phyloP scores from a whole-genome alignment of 768 basidiomycete genomes.

The Filobasidium wieringae region DNA sequence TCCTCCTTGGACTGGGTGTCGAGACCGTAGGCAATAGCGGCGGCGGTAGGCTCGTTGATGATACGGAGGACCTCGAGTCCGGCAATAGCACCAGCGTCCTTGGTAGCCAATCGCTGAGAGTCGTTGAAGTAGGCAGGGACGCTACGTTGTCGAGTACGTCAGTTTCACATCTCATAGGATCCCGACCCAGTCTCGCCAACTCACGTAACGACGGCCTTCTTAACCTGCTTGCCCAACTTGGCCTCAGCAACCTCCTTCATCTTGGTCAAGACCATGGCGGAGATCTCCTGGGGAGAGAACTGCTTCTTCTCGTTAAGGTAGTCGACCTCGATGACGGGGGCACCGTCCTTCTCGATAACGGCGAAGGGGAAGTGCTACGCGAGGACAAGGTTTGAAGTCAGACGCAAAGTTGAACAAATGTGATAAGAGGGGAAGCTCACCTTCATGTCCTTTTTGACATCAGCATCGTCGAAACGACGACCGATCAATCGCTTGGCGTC shows the following conservation, averaged over 20 bases:
- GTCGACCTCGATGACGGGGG: slow-evolving; percentile 84
- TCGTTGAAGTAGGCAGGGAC: slow-evolving; percentile 99
- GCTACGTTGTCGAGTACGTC: slow-evolving; percentile 21
- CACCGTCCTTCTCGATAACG: slow-evolving; percentile 92
- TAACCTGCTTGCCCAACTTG: slow-evolving; percentile 94
- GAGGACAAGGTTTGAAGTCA: too few relatives aligned
- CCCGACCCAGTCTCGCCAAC: slow-evolving; percentile 32
- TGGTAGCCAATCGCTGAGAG: slow-evolving; percentile 97
- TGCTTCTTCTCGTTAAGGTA: slow-evolving; percentile 91
- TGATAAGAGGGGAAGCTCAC: too few relatives aligned
- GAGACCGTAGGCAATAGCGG: slow-evolving; percentile 91
- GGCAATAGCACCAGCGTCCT: slow-evolving; percentile 95
- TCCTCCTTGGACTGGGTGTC: slow-evolving; percentile 89
- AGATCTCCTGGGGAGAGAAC: slow-evolving; percentile 97
- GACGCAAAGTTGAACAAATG: too few relatives aligned
- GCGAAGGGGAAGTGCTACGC: slow-evolving; percentile 84
- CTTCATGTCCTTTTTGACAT: slow-evolving; percentile 47
- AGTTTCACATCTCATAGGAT: slow-evolving; percentile 4
- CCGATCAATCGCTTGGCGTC: slow-evolving; percentile 99
- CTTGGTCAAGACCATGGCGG: slow-evolving; percentile 98
- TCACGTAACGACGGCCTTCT: slow-evolving; percentile 97
- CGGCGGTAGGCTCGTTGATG: slow-evolving; percentile 99
- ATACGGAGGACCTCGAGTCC: slow-evolving; percentile 99
- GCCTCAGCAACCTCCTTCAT: slow-evolving; percentile 99
- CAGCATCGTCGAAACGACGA: slow-evolving; percentile 71